phyloP scores from a whole-genome alignment of 352 stramenopile genomes.

The Phytophthora podocarpi region DNA sequence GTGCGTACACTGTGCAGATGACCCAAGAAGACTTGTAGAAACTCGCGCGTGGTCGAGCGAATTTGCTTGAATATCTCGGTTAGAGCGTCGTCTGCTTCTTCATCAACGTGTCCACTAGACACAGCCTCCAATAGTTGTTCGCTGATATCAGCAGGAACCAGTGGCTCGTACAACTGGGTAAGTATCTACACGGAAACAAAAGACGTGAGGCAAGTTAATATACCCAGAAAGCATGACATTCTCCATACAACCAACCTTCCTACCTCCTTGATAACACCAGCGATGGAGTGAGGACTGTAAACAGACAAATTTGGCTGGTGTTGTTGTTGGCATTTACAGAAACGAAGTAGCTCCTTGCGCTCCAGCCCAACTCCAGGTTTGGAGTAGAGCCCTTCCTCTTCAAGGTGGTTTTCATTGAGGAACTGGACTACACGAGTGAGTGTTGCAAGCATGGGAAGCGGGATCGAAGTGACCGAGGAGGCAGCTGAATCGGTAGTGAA shows the following conservation, averaged over 20 bases:
- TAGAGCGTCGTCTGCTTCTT: conserved; percentile 16
- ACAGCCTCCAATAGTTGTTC: conserved; percentile 42
- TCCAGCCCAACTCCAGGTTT: conserved; percentile 31
- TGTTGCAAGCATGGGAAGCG: conserved; percentile 35
- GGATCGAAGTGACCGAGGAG: conserved; percentile 20
- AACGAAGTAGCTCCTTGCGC: conserved; percentile 32
- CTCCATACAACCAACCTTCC: conserved; percentile 15
- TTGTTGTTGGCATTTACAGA: conserved; percentile 17
- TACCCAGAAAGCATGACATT: too few species aligned
- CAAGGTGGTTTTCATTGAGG: conserved; percentile 45
- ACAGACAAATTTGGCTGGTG: conserved; percentile 45
- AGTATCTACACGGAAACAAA: conserved; percentile 34
- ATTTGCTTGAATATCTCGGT: conserved; percentile 44
- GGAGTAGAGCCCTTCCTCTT: conserved; percentile 60
- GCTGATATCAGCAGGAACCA: conserved; percentile 47
- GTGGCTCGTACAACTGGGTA: conserved; percentile 39
- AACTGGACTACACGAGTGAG: conserved; percentile 52
- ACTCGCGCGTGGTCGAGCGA: conserved; percentile 39
- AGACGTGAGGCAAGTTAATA: not conserved
- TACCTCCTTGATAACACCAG: conserved; percentile 50
- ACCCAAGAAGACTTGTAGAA: conserved; percentile 53
- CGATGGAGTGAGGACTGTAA: conserved; percentile 54
- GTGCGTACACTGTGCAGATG: conserved; percentile 55
- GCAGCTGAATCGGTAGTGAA: not conserved
- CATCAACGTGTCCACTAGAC: not conserved